Percentiles rank a stretch among this genome's conserved stretches.
phyloP scores from a whole-genome alignment of 768 basidiomycete species.

The Nevesoporus exiguus region DNA sequence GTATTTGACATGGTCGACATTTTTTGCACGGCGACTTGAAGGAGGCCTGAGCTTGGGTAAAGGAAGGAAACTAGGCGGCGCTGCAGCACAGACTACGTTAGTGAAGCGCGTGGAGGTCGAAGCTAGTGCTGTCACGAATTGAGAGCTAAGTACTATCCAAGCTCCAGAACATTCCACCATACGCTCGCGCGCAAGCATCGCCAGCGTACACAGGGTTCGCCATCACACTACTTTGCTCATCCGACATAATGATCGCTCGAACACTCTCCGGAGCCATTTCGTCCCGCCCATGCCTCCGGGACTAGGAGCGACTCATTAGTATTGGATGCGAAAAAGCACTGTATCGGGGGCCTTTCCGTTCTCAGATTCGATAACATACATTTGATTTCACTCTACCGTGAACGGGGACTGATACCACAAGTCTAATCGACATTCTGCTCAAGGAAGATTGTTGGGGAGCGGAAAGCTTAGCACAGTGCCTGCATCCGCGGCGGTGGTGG shows the following conservation, averaged over 20 bases:
- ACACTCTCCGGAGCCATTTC: not conserved
- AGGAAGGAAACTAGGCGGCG: not conserved
- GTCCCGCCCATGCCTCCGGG: not conserved
- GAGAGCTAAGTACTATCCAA: not conserved
- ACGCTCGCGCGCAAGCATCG: not conserved
- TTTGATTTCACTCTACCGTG: too few relatives aligned
- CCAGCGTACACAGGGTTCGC: not conserved
- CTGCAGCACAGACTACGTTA: not conserved
- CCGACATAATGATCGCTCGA: too few relatives aligned
- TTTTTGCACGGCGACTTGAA: constrained; percentile 12
- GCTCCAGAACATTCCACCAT: constrained; percentile 32
- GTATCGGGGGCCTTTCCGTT: too few relatives aligned
- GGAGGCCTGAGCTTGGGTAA: not conserved
- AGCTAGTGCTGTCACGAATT: not conserved
- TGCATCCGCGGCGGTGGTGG: too few relatives aligned
- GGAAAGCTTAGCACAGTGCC: too few relatives aligned
- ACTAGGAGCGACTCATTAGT: too few relatives aligned
- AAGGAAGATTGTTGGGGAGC: too few relatives aligned
- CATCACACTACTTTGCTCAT: too few relatives aligned
- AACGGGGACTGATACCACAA: too few relatives aligned
- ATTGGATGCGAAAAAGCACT: too few relatives aligned
- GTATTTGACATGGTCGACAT: constrained; percentile 45
- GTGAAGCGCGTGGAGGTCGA: not conserved
- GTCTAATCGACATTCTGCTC: too few relatives aligned
- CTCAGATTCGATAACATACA: too few relatives aligned